Conservation (phyloP, 148 eudicot species). For the Silene conica region DNA sequence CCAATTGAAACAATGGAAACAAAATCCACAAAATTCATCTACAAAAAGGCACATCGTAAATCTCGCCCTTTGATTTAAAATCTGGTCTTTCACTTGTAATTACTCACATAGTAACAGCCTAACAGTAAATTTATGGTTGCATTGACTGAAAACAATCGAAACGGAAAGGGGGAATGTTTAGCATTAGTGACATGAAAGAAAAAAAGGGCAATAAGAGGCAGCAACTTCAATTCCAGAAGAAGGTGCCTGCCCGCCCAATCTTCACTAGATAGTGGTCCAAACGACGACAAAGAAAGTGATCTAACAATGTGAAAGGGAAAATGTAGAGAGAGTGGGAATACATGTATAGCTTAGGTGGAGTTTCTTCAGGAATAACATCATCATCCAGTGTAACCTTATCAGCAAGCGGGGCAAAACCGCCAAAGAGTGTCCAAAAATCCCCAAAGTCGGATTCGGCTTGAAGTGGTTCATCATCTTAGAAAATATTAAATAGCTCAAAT, state of each 20-base stretch:
- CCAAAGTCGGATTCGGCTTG: conserved; percentile 96
- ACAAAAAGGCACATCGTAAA: background rate
- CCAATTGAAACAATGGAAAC: too few relatives aligned
- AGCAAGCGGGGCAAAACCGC: conserved; percentile 98
- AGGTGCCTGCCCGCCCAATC: too few relatives aligned
- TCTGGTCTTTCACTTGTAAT: background rate
- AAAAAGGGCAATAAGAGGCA: background rate
- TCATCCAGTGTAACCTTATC: conserved; percentile 79
- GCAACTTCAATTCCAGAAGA: background rate
- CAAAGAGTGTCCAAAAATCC: conserved; percentile 93
- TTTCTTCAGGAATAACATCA: conserved; percentile 76
- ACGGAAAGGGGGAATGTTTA: background rate
- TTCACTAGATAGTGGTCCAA: too few relatives aligned
- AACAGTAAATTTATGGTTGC: background rate
- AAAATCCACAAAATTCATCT: too few relatives aligned
- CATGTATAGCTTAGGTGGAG: conserved; percentile 73
- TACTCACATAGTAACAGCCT: background rate
- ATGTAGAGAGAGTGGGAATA: conserved; percentile 23
- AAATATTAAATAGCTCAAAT: background rate
- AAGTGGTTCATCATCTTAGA: conserved; percentile 82
- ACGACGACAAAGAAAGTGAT: background rate
- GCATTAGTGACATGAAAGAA: background rate
- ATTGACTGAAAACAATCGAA: background rate
- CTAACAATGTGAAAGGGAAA: background rate
- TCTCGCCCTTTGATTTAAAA: background rate